Percentiles rank a stretch among this genome's conserved stretches.
These are phyloP conservation scores for Quercus phellos DNA, from an alignment of 331 rosid species.

Conservation along the genomic window DNA sequence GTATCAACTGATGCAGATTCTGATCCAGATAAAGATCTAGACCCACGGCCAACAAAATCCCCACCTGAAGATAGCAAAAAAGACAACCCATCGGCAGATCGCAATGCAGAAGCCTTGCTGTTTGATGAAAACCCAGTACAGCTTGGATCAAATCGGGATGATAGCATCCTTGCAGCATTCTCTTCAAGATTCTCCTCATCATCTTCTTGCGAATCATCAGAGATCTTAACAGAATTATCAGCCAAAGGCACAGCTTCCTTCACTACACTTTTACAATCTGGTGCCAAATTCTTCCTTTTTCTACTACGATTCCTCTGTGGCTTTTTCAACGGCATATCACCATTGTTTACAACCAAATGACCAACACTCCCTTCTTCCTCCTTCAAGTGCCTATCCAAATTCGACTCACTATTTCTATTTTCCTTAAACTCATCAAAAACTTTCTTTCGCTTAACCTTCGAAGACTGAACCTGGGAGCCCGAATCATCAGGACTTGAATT, in stretches of 20 bases:
- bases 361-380: slow-evolving; percentile 34
- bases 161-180: slow-evolving; percentile 96
- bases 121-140: slow-evolving; percentile 76
- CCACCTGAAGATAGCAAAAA: slow-evolving; percentile 43
- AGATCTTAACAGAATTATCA: slow-evolving; percentile 28
- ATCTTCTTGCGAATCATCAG: slow-evolving; percentile 50
- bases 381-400: slow-evolving; percentile 35
- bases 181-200: slow-evolving; percentile 96
- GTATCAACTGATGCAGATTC: slow-evolving; percentile 70
- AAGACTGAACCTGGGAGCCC: slow-evolving; percentile 34
- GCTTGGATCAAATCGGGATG: slow-evolving; percentile 96
- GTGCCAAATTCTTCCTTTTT: slow-evolving; percentile 40
- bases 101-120: slow-evolving; percentile 49
- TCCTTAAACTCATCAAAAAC: slow-evolving; percentile 50
- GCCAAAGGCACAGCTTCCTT: slow-evolving; percentile 38
- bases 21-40: slow-evolving; percentile 51
- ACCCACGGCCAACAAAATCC: slow-evolving; percentile 40
- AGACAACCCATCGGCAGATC: slow-evolving; percentile 49
- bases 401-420: slow-evolving; percentile 42
- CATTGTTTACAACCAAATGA: slow-evolving; percentile 47
- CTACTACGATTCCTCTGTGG: slow-evolving; percentile 41
- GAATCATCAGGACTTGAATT: slow-evolving; percentile 45
- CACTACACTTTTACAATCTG: slow-evolving; percentile 25
- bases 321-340: slow-evolving; percentile 40
- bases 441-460: slow-evolving; percentile 29